phyloP scores from a whole-genome alignment of 768 basidiomycete species.

The Suillus variegatus region DNA sequence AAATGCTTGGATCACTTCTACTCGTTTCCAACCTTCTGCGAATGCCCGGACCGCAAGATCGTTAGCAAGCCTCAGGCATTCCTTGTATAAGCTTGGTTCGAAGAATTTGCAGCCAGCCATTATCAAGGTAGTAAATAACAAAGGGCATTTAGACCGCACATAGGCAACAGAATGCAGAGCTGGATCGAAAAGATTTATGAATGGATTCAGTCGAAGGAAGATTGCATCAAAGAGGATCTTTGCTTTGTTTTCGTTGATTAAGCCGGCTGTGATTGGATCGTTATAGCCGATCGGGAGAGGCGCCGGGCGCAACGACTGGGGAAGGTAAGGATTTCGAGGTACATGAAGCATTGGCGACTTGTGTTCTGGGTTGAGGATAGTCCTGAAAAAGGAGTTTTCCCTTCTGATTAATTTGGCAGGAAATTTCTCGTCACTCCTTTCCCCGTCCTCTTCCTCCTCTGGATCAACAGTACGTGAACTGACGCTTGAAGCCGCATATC shows the following conservation, averaged over 20 bases:
- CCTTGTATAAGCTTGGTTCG: constrained; percentile 63
- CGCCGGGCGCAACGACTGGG: constrained; percentile 36
- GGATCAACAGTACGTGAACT: constrained; percentile 30
- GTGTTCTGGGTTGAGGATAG: constrained; percentile 74
- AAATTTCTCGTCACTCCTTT: constrained; percentile 67
- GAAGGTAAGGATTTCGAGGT: constrained; percentile 35
- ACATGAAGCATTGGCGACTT: constrained; percentile 40
- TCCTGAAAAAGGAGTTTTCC: constrained; percentile 83
- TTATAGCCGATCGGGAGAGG: constrained; percentile 42
- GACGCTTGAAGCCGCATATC: constrained; percentile 20
- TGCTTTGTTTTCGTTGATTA: constrained; percentile 71
- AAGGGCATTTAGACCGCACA: constrained; percentile 76
- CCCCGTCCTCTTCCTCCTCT: constrained; percentile 69
- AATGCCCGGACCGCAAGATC: constrained; percentile 79
- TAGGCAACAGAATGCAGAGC: constrained; percentile 79
- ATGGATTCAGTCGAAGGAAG: constrained; percentile 84
- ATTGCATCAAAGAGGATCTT: constrained; percentile 74
- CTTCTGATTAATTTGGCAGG: constrained; percentile 73
- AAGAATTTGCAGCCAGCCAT: constrained; percentile 88
- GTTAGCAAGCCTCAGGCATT: constrained; percentile 70
- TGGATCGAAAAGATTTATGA: constrained; percentile 88
- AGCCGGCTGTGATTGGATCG: constrained; percentile 74
- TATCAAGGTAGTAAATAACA: constrained; percentile 83
- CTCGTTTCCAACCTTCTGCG: constrained; percentile 72
- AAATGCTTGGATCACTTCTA: constrained; percentile 89